A percentile compares a stretch with the other conserved stretches of the same genome.
Evolutionary conservation across 1,284 basidiomycete genomes (phyloP).

Genomic region (Puccinia horiana): DNA sequence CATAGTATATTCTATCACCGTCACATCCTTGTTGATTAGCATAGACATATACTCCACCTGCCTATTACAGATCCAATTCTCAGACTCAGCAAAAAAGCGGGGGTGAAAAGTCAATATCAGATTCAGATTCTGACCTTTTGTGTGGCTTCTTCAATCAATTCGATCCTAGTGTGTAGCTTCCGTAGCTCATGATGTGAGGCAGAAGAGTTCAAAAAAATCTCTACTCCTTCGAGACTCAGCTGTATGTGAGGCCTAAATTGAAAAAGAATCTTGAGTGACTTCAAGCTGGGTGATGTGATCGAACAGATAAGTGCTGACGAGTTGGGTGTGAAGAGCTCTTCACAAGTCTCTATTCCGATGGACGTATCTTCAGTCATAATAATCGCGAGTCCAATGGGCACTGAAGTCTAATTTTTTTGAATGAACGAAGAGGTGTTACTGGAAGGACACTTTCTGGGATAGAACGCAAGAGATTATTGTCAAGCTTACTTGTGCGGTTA

Average conservation of each 20-base stretch:
- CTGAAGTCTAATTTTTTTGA: conserved; percentile 29
- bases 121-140: conserved; percentile 9
- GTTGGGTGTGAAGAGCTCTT: conserved; percentile 48
- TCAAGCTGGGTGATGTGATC: background rate
- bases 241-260: conserved; percentile 46
- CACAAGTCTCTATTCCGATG: conserved; percentile 48
- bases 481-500: conserved; percentile 33
- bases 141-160: conserved; percentile 45
- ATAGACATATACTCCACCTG: conserved; percentile 47
- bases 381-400: conserved; percentile 45
- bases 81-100: background rate
- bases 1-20: conserved; percentile 48
- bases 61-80: conserved; percentile 1
- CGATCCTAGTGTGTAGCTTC: conserved; percentile 42
- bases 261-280: background rate
- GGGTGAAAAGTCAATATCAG: background rate
- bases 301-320: conserved; percentile 27
- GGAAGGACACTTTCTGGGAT: background rate
- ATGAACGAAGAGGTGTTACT: background rate
- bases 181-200: conserved; percentile 48
- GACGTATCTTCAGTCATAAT: conserved; percentile 44
- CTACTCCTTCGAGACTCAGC: conserved; percentile 46
- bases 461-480: background rate
- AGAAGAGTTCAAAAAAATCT: conserved; percentile 45
- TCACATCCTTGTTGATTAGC: conserved; percentile 49